A percentile compares a stretch with the other conserved stretches of the same genome.
phyloP scores from a whole-genome alignment of 805 yeast genomes.

The Citeromyces nyonsensis region DNA sequence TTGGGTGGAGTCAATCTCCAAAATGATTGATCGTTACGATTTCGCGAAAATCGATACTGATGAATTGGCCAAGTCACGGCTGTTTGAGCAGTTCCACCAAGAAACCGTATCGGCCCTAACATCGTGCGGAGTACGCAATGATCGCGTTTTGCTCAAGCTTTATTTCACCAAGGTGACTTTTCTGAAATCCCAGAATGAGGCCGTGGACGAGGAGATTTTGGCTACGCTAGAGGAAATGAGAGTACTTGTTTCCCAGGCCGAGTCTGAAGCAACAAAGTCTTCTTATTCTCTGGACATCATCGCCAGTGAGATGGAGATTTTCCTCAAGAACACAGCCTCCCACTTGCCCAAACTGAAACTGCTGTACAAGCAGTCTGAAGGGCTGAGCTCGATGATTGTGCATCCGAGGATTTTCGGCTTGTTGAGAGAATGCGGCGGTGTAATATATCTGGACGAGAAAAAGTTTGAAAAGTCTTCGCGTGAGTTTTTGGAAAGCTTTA shows the following conservation, averaged over 20 bases:
- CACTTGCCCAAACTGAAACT: constrained; percentile 19
- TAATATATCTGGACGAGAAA: constrained; percentile 41
- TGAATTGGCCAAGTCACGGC: constrained; percentile 5
- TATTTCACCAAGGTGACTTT: constrained; percentile 25
- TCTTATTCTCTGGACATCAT: constrained; percentile 44
- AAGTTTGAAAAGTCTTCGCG: constrained; percentile 40
- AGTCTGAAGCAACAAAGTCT: constrained; percentile 25
- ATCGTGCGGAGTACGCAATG: constrained; percentile 7
- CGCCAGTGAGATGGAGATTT: constrained; percentile 48
- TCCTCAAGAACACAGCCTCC: constrained; percentile 18
- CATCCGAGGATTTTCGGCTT: constrained; percentile 66
- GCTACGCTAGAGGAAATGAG: constrained; percentile 17
- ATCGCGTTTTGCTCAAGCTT: constrained; percentile 31
- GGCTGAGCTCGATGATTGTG: constrained; percentile 46
- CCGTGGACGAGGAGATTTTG: constrained; percentile 19
- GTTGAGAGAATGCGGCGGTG: constrained; percentile 66
- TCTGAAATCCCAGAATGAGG: constrained; percentile 12
- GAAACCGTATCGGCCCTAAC: no score
- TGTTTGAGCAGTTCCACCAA: constrained; percentile 8
- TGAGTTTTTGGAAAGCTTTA: constrained; percentile 32
- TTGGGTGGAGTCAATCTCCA: constrained; percentile 14
- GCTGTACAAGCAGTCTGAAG: constrained; percentile 30
- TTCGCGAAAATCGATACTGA: no score
- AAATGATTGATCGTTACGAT: constrained; percentile 13
- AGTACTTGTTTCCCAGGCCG: no score